These are phyloP conservation scores for Stephania cephalantha DNA, from an alignment of 164 flowering plant genomes.

Conservation along the genomic window DNA sequence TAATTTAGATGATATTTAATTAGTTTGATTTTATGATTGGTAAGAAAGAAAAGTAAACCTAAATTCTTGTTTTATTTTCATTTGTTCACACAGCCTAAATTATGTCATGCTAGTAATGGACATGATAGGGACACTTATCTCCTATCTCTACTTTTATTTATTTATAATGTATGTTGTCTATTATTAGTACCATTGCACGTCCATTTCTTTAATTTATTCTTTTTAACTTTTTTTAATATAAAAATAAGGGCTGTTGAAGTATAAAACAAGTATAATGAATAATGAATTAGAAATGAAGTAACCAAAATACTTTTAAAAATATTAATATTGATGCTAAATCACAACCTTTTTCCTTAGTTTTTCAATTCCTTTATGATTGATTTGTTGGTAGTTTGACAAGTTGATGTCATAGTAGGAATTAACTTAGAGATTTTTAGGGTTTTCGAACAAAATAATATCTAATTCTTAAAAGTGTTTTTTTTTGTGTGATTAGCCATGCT, in stretches of 20 bases:
- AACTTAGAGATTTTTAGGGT: not conserved
- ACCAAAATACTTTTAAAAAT: not conserved
- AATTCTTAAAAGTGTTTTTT: no score
- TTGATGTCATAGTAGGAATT: conserved; percentile 5
- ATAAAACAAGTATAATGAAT: not conserved
- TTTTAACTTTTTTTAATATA: not conserved
- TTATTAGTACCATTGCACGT: not conserved
- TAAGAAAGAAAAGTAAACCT: not conserved
- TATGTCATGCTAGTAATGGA: conserved; percentile 3
- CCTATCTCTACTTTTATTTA: not conserved
- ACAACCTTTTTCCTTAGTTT: not conserved
- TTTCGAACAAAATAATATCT: no score
- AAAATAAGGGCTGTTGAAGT: conserved; percentile 1
- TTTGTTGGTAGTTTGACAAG: conserved; percentile 12
- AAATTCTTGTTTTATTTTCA: not conserved
- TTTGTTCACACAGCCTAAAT: not conserved
- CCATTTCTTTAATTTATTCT: not conserved
- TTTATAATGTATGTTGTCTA: not conserved
- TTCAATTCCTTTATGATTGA: not conserved
- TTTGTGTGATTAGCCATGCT: no score
- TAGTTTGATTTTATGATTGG: not conserved
- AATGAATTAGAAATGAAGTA: not conserved
- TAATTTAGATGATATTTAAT: not conserved
- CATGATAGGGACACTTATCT: not conserved
- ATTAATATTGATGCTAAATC: not conserved